Percentiles rank a stretch among this genome's conserved stretches.
These are phyloP conservation scores for Globisporangium cederbergense DNA, from an alignment of 352 stramenopile genomes.

Conservation along the genomic window DNA sequence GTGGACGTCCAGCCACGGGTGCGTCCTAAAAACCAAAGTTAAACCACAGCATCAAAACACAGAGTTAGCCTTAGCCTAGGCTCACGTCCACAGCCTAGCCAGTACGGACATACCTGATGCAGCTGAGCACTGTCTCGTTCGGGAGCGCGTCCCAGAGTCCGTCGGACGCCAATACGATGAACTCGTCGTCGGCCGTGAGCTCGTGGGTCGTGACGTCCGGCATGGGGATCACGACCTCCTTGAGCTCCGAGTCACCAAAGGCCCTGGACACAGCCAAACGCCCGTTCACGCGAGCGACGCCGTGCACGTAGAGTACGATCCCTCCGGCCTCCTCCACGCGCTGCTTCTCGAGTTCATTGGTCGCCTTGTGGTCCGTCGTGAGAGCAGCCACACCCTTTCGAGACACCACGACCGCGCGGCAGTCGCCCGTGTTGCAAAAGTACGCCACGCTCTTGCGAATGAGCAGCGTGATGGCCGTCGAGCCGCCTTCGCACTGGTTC, in stretches of 20 bases:
- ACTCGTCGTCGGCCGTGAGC: constrained; percentile 57
- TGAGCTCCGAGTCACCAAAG: constrained; percentile 67
- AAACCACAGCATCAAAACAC: not conserved
- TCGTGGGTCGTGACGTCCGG: constrained; percentile 56
- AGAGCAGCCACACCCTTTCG: constrained; percentile 37
- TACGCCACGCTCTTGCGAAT: constrained; percentile 44
- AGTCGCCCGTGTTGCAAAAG: constrained; percentile 80
- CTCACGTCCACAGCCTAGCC: not conserved
- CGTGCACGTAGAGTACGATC: constrained; percentile 73
- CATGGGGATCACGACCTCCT: constrained; percentile 55
- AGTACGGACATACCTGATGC: constrained; percentile 39
- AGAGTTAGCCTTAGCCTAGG: not conserved
- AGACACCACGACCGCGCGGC: constrained; percentile 58
- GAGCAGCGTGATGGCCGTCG: constrained; percentile 60
- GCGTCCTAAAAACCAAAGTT: constrained; percentile 27
- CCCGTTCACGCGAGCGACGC: constrained; percentile 69
- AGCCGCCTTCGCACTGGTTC: constrained; percentile 51
- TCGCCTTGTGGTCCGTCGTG: constrained; percentile 76
- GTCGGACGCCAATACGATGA: constrained; percentile 73
- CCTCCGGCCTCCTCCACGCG: constrained; percentile 67
- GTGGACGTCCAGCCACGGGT: constrained; percentile 58
- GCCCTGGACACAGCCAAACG: constrained; percentile 60
- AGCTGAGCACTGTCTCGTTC: constrained; percentile 62
- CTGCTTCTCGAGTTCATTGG: constrained; percentile 57
- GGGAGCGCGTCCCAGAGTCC: constrained; percentile 72